A percentile compares a stretch with the other conserved stretches of the same genome.
Evolutionary conservation across 805 yeast species (phyloP).

Genomic region (Hagleromyces aurorensis): DNA sequence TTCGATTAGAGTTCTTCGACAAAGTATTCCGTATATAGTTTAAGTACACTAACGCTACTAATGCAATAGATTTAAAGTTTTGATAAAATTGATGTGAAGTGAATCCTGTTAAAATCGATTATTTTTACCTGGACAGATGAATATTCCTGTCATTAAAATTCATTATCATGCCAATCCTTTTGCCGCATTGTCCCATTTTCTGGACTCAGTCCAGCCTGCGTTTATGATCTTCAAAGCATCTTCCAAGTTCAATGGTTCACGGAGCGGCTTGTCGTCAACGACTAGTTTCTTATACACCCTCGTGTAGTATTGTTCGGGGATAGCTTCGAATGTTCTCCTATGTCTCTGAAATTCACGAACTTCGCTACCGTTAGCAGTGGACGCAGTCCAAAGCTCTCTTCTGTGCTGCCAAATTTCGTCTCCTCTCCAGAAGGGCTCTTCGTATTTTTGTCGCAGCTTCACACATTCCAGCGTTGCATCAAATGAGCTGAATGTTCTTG

Average conservation of each 20-base stretch:
- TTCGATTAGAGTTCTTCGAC: no score
- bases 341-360: constrained; percentile 11
- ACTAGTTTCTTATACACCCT: constrained; percentile 64
- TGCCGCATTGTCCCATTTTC: constrained; percentile 57
- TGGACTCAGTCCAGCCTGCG: constrained; percentile 78
- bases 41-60: no score
- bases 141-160: no score
- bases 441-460: constrained; percentile 25
- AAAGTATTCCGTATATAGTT: no score
- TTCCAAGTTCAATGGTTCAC: constrained; percentile 60
- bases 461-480: constrained; percentile 29
- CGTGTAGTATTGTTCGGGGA: constrained; percentile 45
- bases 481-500: constrained; percentile 24
- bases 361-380: constrained; percentile 11
- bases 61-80: no score
- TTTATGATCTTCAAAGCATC: constrained; percentile 68
- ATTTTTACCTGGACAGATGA: no score
- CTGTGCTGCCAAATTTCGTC: constrained; percentile 61
- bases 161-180: constrained; percentile 24
- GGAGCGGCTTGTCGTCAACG: constrained; percentile 58
- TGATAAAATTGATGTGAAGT: no score
- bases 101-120: no score
- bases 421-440: constrained; percentile 43
- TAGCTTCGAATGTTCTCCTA: constrained; percentile 23
- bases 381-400: constrained; percentile 57